phyloP scores from a whole-genome alignment of 495 filamentous ascomycete genomes.

The Darksidea phi region DNA sequence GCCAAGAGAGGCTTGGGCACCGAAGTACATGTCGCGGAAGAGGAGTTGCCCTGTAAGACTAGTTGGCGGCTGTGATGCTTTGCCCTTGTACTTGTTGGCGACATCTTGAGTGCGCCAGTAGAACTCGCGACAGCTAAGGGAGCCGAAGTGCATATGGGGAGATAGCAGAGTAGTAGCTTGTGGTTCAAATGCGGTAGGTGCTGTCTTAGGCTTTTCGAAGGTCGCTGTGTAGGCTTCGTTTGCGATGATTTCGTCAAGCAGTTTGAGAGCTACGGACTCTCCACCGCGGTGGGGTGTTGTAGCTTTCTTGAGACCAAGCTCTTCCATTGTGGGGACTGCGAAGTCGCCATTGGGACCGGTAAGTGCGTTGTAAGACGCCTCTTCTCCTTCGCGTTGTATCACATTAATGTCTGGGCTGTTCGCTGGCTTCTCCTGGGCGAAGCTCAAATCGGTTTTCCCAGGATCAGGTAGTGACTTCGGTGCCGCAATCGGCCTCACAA shows the following conservation, averaged over 20 bases:
- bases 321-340: constrained; percentile 58
- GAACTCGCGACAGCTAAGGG: constrained; percentile 60
- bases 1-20: constrained; percentile 64
- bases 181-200: constrained; percentile 65
- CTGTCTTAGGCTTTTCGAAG: constrained; percentile 69
- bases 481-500: constrained; percentile 55
- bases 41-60: constrained; percentile 66
- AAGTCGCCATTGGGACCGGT: constrained; percentile 64
- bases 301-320: constrained; percentile 59
- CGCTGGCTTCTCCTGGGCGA: constrained; percentile 52
- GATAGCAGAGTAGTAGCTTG: constrained; percentile 68
- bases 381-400: constrained; percentile 46
- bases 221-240: constrained; percentile 63
- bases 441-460: constrained; percentile 55
- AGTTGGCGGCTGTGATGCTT: constrained; percentile 55
- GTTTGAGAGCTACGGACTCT: constrained; percentile 57
- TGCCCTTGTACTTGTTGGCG: constrained; percentile 48
- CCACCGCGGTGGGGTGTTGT: constrained; percentile 63
- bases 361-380: constrained; percentile 56
- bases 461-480: constrained; percentile 60
- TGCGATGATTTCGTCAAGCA: constrained; percentile 52
- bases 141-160: constrained; percentile 70
- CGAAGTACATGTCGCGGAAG: constrained; percentile 78
- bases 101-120: constrained; percentile 64
- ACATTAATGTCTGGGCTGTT: constrained; percentile 56